Evolutionary conservation across 208 protist genomes (phyloP), one percentile per base, ranked within the genome.

Genomic region (Trypanosoma grayi): DNA sequence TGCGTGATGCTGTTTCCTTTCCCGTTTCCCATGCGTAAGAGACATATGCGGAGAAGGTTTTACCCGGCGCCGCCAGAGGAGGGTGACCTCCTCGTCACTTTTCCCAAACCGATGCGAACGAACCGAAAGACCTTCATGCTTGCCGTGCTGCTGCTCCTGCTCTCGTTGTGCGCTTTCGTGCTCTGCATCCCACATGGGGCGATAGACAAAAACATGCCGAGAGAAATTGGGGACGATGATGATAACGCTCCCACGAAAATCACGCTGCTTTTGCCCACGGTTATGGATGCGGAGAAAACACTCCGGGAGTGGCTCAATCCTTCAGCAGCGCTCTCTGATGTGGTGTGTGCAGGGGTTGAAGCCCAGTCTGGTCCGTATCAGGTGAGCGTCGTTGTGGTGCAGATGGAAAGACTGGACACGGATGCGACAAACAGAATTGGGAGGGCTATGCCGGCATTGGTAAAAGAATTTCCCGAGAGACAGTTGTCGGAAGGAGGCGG

Each of bases 321-420:
- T 16, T 58, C 52, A 13, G 41, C 52, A 45, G 7, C 20, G 2
- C 5, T 45, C 28, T 33, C 37, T 27, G 14, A 45, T 45, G 52
- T 16, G 13, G 3, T 58, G 6, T 58, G 52, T 45, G 36, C 34
- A 16, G 41, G 28, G 52, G 52, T 27, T 16, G 39, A 31, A 24
- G 34, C 41, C 1, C 14, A 7, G 24, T 16, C 37, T 27, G 11
- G 22, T 41, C 4, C 20, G 18, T 2, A 18, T n/a, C 4, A 41
- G 34, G 31, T 58, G 22, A 58, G n/a, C 25, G 52, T 58, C 8
- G 52, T 58, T 45, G 36, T 58, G 27, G 39, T 58, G 9, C 37
- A 58, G n/a, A 58, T 58, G 52, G 13, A 11, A 16, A 33, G 25
- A 18, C 27, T 30, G 22, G 4, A 22, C 16, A 37, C 0, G 31